Evolutionary conservation across 192 early-diverging fungal genomes (phyloP), one percentile per base, ranked within the genome.

Genomic region (Radiomyces spectabilis): DNA sequence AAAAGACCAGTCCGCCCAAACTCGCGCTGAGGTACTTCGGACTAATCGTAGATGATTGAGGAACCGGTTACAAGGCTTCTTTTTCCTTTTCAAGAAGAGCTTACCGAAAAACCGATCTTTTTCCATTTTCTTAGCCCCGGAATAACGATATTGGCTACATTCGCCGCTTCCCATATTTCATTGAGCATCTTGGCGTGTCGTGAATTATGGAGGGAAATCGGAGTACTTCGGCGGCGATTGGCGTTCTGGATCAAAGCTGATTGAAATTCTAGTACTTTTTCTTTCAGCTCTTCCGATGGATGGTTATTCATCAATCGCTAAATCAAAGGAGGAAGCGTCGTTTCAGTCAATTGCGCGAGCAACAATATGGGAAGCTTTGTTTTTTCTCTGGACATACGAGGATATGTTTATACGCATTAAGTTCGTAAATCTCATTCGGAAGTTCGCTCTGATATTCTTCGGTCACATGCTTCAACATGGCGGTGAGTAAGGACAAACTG

Each of bases 211-310:
- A 69, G 34, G 22, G 69, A 71, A 9, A 85, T 75, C 16, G 58
- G 53, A 9, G 70, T 73, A 26, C 67, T 76, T 24, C 76, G 74
- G 16, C 77, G 57, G 27, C 68, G 40, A 55, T 79, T 65, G 30
- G 72, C 75, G 33, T 88, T 82, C 45, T 65, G 51, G 26, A 85
- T 72, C 22, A 76, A 55, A 2, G 78, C 61, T n/a, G 80, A 51
- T 68, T 88, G 86, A 62, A 80, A 86, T 22, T 86, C 84, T 8
- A 84, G 58, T 41, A 88, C 41, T 33, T 81, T 65, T 52, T 65
- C 65, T 41, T 63, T 63, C 21, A 86, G 53, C 66, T 88, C 86
- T 18, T 83, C 85, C n/a, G 74, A 60, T 15, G 82, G 79, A 52
- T 69, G 66, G 8, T 61, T 71, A 33, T 61, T 75, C 69, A 75